Evolutionary conservation across 495 filamentous ascomycete genomes (phyloP), one percentile per base, ranked within the genome.

Genomic region (Massariosphaeria phaeospora): DNA sequence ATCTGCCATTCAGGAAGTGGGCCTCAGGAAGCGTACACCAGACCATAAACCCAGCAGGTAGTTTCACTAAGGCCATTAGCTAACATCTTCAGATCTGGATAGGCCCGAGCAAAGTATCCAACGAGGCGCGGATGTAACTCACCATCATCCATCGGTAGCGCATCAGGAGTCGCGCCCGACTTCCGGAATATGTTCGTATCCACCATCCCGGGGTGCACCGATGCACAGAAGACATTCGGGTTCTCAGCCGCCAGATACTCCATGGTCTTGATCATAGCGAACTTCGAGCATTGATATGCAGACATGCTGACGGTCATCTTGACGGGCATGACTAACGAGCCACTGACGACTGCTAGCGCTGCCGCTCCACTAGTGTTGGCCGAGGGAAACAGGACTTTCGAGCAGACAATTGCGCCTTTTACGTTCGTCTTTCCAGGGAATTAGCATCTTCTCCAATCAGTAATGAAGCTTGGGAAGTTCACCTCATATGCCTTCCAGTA

Each of bases 21-120:
- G 75, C 76, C 50, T 79, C 74, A 3, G 67, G 59, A 31, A 70
- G 73, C 9, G 72, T 64, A 0, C 79, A 66, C 77, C 77, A 81
- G 15, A 80, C 70, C n/a, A 43, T 57, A 46, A 78, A 79, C 33
- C 68, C 55, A 0, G 64, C 71, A 0, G 75, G 67, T 2, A 77
- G 65, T 21, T 67, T 42, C 3, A 70, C 74, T 75, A 48, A 1
- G 15, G n/a, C 4, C 39, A n/a, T n/a, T n/a, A n/a, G n/a, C n/a
- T n/a, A n/a, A n/a, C n/a, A n/a, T n/a, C n/a, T n/a, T n/a, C n/a
- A n/a, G n/a, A n/a, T n/a, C n/a, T n/a, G n/a, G n/a, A n/a, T n/a
- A n/a, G n/a, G n/a, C n/a, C n/a, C n/a, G n/a, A n/a, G n/a, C n/a
- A n/a, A n/a, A n/a, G n/a, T n/a, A n/a, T n/a, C n/a, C n/a, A n/a